Conservation (phyloP, 257 asterid species). For the Paulownia fortunei region DNA sequence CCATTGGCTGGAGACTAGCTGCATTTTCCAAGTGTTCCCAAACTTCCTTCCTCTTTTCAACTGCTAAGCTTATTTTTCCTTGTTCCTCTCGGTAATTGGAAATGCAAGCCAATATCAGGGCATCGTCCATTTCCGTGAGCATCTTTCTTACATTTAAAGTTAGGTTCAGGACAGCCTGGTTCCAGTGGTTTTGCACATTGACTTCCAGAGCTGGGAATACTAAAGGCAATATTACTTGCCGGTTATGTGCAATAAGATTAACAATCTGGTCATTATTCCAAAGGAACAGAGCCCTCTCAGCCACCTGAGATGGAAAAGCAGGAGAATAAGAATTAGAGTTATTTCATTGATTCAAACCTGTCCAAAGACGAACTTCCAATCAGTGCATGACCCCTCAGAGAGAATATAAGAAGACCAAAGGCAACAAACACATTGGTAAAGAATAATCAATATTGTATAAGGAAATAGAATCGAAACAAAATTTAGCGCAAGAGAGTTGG, state of each 20-base stretch:
- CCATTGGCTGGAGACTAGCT: constrained; percentile 67
- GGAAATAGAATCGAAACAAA: neutral
- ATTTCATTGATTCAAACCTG: neutral
- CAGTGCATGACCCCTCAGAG: neutral
- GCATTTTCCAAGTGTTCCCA: constrained; percentile 69
- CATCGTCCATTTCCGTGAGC: constrained; percentile 77
- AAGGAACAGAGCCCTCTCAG: constrained; percentile 85
- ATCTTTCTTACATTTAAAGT: constrained; percentile 69
- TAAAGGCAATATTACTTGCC: constrained; percentile 75
- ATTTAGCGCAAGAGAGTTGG: neutral
- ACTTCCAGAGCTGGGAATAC: constrained; percentile 78
- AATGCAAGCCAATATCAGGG: constrained; percentile 58
- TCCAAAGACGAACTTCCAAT: too few relatives aligned
- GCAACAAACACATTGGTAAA: neutral
- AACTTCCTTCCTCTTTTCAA: constrained; percentile 52
- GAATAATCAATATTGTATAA: neutral
- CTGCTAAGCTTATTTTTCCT: constrained; percentile 34
- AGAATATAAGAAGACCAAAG: neutral
- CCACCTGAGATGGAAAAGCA: constrained; percentile 56
- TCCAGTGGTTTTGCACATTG: constrained; percentile 80
- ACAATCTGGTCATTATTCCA: constrained; percentile 81
- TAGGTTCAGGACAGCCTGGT: constrained; percentile 68
- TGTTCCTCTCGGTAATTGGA: constrained; percentile 59
- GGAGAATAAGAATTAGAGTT: neutral
- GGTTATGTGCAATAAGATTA: constrained; percentile 69